Evolutionary conservation across 257 asterid species (phyloP).

Genomic region (Cruciata laevipes): DNA sequence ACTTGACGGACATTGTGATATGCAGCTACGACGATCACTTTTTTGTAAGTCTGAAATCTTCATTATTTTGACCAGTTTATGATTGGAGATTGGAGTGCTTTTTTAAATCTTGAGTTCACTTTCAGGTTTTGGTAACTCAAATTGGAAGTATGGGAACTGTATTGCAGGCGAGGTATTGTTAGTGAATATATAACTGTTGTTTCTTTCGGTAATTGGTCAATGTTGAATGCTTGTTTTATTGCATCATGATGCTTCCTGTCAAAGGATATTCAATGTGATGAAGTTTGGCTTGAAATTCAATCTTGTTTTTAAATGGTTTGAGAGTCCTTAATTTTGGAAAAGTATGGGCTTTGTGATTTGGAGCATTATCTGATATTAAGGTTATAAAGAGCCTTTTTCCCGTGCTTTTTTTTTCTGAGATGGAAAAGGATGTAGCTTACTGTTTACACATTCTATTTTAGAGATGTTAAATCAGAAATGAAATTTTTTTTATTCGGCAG

Average conservation of each 20-base stretch:
- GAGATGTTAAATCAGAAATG: neutral
- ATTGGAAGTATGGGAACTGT: slow-evolving; percentile 96
- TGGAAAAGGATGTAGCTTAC: neutral
- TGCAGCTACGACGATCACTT: slow-evolving; percentile 78
- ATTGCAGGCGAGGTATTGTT: slow-evolving; percentile 68
- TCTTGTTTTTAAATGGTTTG: neutral
- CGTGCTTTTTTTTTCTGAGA: neutral
- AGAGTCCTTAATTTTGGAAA: neutral
- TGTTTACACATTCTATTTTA: neutral
- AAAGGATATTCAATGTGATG: neutral
- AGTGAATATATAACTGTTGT: neutral
- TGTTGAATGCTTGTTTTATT: neutral
- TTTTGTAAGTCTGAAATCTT: slow-evolving; percentile 43
- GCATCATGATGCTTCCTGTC: neutral
- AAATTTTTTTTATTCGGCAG: slow-evolving; percentile 31
- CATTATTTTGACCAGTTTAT: neutral
- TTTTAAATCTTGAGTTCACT: slow-evolving; percentile 9
- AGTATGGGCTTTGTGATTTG: neutral
- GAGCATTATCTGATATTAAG: neutral
- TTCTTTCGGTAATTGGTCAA: neutral
- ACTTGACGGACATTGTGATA: slow-evolving; percentile 62
- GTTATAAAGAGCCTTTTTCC: neutral
- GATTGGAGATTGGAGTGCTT: neutral
- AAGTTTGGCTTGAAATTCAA: too few relatives aligned
- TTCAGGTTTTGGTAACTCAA: slow-evolving; percentile 84